Percentiles rank a stretch among this genome's conserved stretches.
Evolutionary conservation across 23 red algal genomes (phyloP).

Genomic region (Gracilariopsis chorda): DNA sequence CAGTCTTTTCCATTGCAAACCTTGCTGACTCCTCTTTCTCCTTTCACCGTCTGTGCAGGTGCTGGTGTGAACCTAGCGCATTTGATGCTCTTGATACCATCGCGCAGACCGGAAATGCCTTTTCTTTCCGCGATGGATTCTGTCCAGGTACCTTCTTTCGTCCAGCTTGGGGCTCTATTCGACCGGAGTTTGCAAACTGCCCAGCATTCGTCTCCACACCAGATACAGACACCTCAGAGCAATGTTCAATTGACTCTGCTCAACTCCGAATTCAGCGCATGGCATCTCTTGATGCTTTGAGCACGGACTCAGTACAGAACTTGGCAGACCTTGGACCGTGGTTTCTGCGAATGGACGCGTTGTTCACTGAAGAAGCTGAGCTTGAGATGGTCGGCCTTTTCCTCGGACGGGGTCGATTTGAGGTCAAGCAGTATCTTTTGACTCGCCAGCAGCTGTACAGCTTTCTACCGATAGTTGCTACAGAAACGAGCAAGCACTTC

Average conservation of each 20-base stretch:
- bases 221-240: slow-evolving; percentile 1
- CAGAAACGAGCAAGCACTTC: slow-evolving; percentile 16
- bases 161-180: slow-evolving; percentile 34
- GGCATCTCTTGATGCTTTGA: slow-evolving; percentile 8
- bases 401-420: slow-evolving; percentile 26
- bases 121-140: slow-evolving; percentile 50
- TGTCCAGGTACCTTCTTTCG: slow-evolving; percentile 20
- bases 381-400: slow-evolving; percentile 36
- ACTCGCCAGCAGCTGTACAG: slow-evolving; percentile 31
- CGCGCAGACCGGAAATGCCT: slow-evolving; percentile 5
- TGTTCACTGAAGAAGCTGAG: slow-evolving; percentile 19
- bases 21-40: not conserved
- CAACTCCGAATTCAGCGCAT: slow-evolving; percentile 1
- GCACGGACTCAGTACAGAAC: slow-evolving; percentile 3
- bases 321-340: slow-evolving; percentile 28
- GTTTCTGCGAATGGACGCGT: slow-evolving; percentile 32
- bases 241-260: not conserved
- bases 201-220: slow-evolving; percentile 23
- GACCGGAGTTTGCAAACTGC: slow-evolving; percentile 33
- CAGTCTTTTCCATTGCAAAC: not conserved
- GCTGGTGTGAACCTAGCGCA: slow-evolving; percentile 52
- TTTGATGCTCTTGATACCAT: slow-evolving; percentile 50
- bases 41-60: not conserved
- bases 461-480: slow-evolving; percentile 7
- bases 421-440: slow-evolving; percentile 61